phyloP scores from a whole-genome alignment of 1,139 yeast genomes.

The Entelexis sorbosivorans region DNA sequence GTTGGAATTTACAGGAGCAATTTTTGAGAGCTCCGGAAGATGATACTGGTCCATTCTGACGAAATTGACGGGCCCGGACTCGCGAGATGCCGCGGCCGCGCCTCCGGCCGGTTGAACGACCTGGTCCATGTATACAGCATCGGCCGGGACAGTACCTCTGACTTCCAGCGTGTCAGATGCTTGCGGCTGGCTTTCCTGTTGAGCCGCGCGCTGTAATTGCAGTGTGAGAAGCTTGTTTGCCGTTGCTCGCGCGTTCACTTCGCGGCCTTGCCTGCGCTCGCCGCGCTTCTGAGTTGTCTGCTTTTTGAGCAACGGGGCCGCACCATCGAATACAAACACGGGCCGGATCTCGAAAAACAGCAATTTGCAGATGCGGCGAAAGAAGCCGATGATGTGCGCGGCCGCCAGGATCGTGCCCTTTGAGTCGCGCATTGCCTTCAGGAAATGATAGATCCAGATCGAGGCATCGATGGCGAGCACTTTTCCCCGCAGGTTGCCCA shows the following conservation, averaged over 20 bases:
- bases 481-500: constrained; percentile 68
- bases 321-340: constrained; percentile 95
- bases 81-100: background rate
- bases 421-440: constrained; percentile 83
- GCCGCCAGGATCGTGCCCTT: constrained; percentile 69
- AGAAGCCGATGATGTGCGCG: constrained; percentile 89
- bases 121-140: constrained; percentile 23
- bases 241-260: constrained; percentile 47
- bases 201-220: constrained; percentile 49
- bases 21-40: constrained; percentile 55
- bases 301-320: constrained; percentile 76
- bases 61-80: background rate
- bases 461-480: constrained; percentile 93
- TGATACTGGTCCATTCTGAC: constrained; percentile 62
- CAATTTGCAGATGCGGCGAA: constrained; percentile 82
- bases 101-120: background rate
- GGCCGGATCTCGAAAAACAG: constrained; percentile 83
- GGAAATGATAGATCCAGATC: constrained; percentile 94
- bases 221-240: constrained; percentile 74
- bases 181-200: background rate
- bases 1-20: constrained; percentile 31
- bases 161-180: constrained; percentile 16
- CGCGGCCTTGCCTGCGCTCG: constrained; percentile 48
- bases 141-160: constrained; percentile 28
- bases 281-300: constrained; percentile 66